A percentile compares a stretch with the other conserved stretches of the same genome.
Conservation (phyloP, 306 rosid genomes). For the Vigna radiata region DNA sequence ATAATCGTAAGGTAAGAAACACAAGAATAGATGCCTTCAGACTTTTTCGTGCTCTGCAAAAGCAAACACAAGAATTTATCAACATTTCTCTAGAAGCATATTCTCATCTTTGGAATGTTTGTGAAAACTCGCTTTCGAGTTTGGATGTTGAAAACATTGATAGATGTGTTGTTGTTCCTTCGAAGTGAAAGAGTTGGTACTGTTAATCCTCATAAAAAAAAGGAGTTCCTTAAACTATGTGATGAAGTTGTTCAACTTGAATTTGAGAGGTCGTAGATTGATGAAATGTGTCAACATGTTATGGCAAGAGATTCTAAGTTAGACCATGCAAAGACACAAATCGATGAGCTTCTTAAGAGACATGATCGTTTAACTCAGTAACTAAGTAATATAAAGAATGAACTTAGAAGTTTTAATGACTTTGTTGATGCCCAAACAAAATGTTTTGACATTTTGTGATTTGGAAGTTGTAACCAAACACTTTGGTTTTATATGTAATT, state of each 20-base stretch:
- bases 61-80: no score
- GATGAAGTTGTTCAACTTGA: constrained; percentile 30
- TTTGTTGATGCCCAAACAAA: no score
- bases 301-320: background rate
- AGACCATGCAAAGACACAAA: background rate
- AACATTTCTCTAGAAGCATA: no score
- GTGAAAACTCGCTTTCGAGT: constrained; percentile 31
- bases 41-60: no score
- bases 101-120: constrained; percentile 33
- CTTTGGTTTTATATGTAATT: no score
- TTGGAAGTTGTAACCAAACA: no score
- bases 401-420: no score
- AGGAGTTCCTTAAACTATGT: constrained; percentile 15
- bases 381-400: no score
- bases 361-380: no score
- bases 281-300: constrained; percentile 28
- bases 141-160: constrained; percentile 36
- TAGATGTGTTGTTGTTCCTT: constrained; percentile 31
- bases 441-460: no score
- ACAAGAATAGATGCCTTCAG: no score
- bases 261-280: constrained; percentile 40
- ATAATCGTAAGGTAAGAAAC: no score
- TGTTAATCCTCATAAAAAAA: constrained; percentile 1
- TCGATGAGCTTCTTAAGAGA: background rate
- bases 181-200: background rate